Percentiles rank a stretch among this genome's conserved stretches.
These are phyloP conservation scores for Gossypium gossypioides DNA, from an alignment of 441 rosid species.

Conservation along the genomic window DNA sequence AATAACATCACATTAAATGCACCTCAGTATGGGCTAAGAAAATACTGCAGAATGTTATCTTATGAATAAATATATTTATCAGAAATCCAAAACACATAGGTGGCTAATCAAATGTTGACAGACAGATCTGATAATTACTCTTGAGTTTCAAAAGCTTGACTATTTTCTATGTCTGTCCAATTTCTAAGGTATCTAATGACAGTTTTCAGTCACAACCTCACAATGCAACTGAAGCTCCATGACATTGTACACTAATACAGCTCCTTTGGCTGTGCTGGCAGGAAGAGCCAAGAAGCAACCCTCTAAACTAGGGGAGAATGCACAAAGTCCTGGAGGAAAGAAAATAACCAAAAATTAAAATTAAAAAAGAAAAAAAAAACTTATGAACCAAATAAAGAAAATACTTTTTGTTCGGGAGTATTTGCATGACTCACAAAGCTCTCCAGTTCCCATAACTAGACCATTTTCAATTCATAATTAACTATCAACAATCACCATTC, in stretches of 20 bases:
- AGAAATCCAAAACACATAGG: background rate
- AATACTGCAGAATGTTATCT: background rate
- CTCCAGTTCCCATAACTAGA: background rate
- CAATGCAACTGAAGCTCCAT: conserved; percentile 69
- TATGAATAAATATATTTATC: background rate
- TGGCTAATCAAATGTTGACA: background rate
- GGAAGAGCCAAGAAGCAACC: conserved; percentile 93
- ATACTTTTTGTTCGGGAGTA: background rate
- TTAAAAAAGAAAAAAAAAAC: background rate
- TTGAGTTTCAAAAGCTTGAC: background rate
- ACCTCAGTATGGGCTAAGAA: background rate
- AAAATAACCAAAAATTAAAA: background rate
- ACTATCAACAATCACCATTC: background rate
- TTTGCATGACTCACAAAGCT: conserved; percentile 3
- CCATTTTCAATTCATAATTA: conserved; percentile 4
- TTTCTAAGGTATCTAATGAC: background rate
- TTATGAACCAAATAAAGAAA: background rate
- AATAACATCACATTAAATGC: background rate
- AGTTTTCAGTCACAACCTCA: conserved; percentile 42
- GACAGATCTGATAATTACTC: background rate
- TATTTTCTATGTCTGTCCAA: background rate
- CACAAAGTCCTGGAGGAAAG: conserved; percentile 56
- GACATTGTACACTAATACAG: conserved; percentile 75
- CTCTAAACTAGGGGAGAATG: conserved; percentile 68
- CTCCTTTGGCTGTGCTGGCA: conserved; percentile 67